Conservation (phyloP, 495 filamentous ascomycete species). For the Talaromyces liani region DNA sequence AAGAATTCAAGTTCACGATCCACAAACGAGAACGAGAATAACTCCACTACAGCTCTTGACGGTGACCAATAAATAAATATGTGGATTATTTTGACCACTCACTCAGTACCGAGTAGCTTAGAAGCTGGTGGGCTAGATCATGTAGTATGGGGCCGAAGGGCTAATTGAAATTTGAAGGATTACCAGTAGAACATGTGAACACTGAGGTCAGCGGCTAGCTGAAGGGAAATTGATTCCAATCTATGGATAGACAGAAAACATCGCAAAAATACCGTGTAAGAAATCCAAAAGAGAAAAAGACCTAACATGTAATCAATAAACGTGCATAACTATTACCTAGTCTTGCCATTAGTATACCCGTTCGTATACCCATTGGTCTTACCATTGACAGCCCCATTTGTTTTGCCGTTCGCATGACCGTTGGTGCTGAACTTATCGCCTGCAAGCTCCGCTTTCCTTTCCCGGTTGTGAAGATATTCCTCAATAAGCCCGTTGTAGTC, state of each 20-base stretch:
- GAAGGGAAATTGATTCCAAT: background rate
- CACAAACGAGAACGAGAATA: background rate
- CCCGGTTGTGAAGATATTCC: conserved; percentile 11
- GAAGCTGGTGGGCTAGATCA: background rate
- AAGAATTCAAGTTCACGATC: background rate
- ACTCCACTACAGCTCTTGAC: background rate
- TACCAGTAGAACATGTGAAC: too few relatives aligned
- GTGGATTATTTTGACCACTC: background rate
- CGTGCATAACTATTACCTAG: background rate
- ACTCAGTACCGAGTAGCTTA: background rate
- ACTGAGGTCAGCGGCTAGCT: background rate
- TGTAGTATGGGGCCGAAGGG: background rate
- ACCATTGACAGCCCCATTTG: background rate
- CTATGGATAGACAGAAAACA: background rate
- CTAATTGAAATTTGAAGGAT: background rate
- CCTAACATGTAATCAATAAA: background rate
- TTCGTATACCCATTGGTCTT: background rate
- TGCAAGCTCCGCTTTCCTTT: background rate
- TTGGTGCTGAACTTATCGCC: background rate
- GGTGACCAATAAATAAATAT: background rate
- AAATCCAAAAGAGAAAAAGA: background rate
- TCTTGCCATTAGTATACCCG: background rate
- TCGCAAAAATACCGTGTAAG: background rate
- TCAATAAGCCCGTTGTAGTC: conserved; percentile 17
- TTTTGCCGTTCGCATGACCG: background rate